Evolutionary conservation across 371 early-diverging fungal genomes (phyloP), one percentile per base, ranked within the genome.

Genomic region (Circinella minor): DNA sequence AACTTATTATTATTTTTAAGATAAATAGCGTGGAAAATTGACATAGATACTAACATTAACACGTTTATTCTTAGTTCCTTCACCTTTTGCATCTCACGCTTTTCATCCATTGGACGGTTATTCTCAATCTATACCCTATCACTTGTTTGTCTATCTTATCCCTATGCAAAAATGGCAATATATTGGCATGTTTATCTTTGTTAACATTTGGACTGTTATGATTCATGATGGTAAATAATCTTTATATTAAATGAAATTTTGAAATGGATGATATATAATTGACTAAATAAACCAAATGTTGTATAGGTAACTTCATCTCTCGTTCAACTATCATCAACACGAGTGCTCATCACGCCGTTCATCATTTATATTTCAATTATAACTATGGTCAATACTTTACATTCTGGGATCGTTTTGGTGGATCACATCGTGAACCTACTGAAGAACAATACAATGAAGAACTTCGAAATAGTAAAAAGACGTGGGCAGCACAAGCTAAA

Each of bases 351-450:
- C 98, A 98, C 79, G 91, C 95, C 18, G 90, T 98, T 46, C 98
- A 98, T 73, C 98, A 98, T 72, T 81, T 95, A 63, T 95, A 98
- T 81, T 98, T 98, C 81, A 97, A 97, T 88, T 97, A 95, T 87
- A 98, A 98, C 86, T 98, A 95, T 73, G 98, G 98, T 6, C 98
- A 98, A 81, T 98, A 96, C 80, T 94, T 95, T 55, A 97, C 97
- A 3, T 77, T 94, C 57, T 94, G 93, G 91, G 95, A 94, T 75
- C 88, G 89, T 57, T 27, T 93, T 46, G 92, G 92, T 70, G 85
- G 85, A 20, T 88, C 93, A 49, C 90, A 93, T 68, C 88, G 92
- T 66, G 84, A 85, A 63, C 94, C 94, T 3, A 86, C 88, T 1
- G 82, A 80, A 18, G 92, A 92, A 67, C 89, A 91, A 68, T 91